Base-by-base conservation (phyloP, 768 basidiomycete species). In the Psilocybe cyanescens region DNA sequence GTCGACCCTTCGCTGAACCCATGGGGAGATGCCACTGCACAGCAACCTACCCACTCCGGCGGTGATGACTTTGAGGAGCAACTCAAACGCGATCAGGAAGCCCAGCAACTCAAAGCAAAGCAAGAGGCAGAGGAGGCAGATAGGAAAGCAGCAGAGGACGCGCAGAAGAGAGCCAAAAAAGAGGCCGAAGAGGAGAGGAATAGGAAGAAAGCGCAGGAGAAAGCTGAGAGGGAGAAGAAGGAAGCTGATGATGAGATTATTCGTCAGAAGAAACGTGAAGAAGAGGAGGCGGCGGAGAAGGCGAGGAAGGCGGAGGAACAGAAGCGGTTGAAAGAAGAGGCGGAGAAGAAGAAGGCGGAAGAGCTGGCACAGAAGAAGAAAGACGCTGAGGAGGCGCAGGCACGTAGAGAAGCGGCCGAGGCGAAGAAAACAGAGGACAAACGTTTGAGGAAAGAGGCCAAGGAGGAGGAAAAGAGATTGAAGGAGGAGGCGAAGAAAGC, bases 271-370 rank as follows among this genome's bases (percentile, higher is more conserved):
- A 44, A 53, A 47, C 59, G 57, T 14, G 58, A 51, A 14, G 51
- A 64, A 5, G 65, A 67, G 14, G 60, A 29, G n/a, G 57, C 51
- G 7, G 66, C 66, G 19, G 56, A 59, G 30, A 64, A 14, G 55
- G 33, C 17, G 31, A 41, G 30, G 54, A n/a, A 30, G 9, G 58
- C 35, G 31, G 52, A 55, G 19, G 44, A 52, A 19, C 37, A 53
- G 57, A 50, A n/a, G n/a, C n/a, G n/a, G n/a, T n/a, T n/a, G n/a
- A n/a, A 50, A 17, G 57, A 24, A 8, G 39, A 37, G 45, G 45
- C 16, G n/a, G 60, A 57, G 39, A 31, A 11, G 14, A 14, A 59
- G 46, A 41, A 59, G 33, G 17, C 3, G 16, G 55, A 57, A 44
- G 45, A 55, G 29, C 31, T 17, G n/a, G 45, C 33, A 24, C 50